A percentile compares a stretch with the other conserved stretches of the same genome.
phyloP scores from a whole-genome alignment of 2,329 filamentous ascomycete species.

The Gremmenia infestans region DNA sequence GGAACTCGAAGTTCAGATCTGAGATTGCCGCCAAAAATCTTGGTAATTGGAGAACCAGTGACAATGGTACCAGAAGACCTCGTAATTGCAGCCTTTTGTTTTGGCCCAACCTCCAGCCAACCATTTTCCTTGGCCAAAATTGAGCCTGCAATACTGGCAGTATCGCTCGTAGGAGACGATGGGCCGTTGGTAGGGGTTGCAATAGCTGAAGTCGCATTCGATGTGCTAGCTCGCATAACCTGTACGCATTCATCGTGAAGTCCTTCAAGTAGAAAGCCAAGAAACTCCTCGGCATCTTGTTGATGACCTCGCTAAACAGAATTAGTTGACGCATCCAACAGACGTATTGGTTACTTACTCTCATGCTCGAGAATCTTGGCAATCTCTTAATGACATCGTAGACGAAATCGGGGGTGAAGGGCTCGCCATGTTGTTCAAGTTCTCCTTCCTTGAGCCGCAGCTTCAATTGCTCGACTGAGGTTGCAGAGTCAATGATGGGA shows the following conservation, averaged over 20 bases:
- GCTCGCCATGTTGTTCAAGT: conserved; percentile 83
- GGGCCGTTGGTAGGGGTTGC: conserved; percentile 37
- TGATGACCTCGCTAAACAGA: conserved; percentile 74
- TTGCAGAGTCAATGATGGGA: conserved; percentile 74
- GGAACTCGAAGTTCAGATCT: conserved; percentile 85
- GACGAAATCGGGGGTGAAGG: conserved; percentile 90
- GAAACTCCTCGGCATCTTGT: conserved; percentile 95
- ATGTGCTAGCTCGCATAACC: conserved; percentile 51
- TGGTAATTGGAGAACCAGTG: conserved; percentile 80
- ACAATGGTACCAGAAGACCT: conserved; percentile 74
- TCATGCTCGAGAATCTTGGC: conserved; percentile 87
- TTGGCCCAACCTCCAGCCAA: conserved; percentile 94
- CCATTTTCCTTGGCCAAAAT: conserved; percentile 50
- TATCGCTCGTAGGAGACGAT: conserved; percentile 41
- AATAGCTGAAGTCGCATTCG: conserved; percentile 36
- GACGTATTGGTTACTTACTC: conserved; percentile 49
- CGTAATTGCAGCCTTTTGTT: conserved; percentile 82
- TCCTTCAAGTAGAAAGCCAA: conserved; percentile 87
- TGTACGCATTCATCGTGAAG: conserved; percentile 87
- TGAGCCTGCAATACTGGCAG: conserved; percentile 26
- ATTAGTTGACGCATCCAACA: conserved; percentile 25
- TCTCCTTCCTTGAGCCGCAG: conserved; percentile 74
- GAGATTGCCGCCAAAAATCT: conserved; percentile 89
- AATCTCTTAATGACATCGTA: conserved; percentile 87
- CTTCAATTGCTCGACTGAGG: conserved; percentile 67